Base-by-base conservation (phyloP, 176 grass and related monocot species). In the Aegilops speltoides region DNA sequence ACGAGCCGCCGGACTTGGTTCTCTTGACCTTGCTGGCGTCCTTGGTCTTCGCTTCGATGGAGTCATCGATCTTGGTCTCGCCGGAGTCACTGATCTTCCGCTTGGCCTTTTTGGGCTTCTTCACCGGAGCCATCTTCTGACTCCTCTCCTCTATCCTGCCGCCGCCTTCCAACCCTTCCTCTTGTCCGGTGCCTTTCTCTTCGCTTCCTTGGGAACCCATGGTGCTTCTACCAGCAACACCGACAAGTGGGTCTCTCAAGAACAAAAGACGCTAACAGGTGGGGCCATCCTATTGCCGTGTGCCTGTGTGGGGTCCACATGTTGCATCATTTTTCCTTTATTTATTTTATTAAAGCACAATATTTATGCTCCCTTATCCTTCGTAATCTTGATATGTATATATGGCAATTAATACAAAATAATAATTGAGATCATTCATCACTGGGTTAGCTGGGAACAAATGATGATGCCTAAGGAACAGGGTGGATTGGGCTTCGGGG, bases 81-180 rank as follows among this genome's bases (percentile, higher is more conserved):
- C 48, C 40, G 2, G 77, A 78, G 36, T 81, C 83, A 71, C 87
- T 83, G 14, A 73, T 65, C 45, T 89, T 89, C 23, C 89, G 84
- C 72, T 89, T 94, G 11, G 70, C 85, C 62, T 94, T 94, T 89
- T 91, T 94, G 31, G 78, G 75, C 84, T 91, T 91, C 78, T 94
- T 91, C 64, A 20, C 43, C 8, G 64, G 84, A 10, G 87, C 52
- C 89, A 86, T 92, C 25, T 70, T 56, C 60, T 17, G 22, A 33
- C 28, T 65, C 41, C 26, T 52, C 17, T 36, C 29, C 79, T 34
- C 26, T 14, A 5, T 26, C 70, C 46, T 43, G 73, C 73, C 45
- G 41, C 3, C 34, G 23, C 4, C 52, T 26, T 19, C 20, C 52
- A 52, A 45, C 26, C 24, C 38, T 33, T 41, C 57, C 14, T 81